Base-by-base conservation (phyloP, 1,284 basidiomycete genomes). In the Exobasidium cylindrosporum region DNA sequence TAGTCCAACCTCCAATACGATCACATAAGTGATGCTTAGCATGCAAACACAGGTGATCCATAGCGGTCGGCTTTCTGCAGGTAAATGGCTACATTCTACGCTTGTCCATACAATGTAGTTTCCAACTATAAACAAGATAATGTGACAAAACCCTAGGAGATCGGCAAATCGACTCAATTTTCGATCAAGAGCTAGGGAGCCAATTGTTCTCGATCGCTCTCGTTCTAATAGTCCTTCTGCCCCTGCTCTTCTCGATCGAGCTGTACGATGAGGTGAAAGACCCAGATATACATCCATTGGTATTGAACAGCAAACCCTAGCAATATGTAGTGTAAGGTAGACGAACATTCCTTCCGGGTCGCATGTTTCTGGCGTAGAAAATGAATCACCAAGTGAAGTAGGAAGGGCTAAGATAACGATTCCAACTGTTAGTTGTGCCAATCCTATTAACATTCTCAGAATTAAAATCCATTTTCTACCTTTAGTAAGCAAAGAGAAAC, bases 251-350 rank as follows among this genome's bases (percentile, higher is more conserved):
- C 68, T 62, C 3, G 67, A 65, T 29, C 65, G 58, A 4, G 65
- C 46, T 17, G 68, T 64, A 23, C 72, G 67, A 47, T 76, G 73
- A 7, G 73, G 73, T 24, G 62, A 65, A 13, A 74, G 63, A 14
- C 66, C 65, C 24, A 76, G 69, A 31, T 76, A 76, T 35, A 76
- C 52, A 55, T 76, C 73, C 46, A 66, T 52, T 2, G 73, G 73
- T 4, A 76, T 49, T 30, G 59, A 59, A 56, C 64, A 57, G 11
- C 60, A 62, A 3, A 76, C 62, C 10, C 73, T 61, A 31, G 68
- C 57, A 26, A 67, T 60, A 61, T 76, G 70, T 10, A 76, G 63
- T 23, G 67, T 46, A 11, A 76, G 61, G 23, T 67, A 76, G 49
- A 71, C 70, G 65, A 72, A 73, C 46, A 75, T 65, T 30, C 62